Evolutionary conservation across 345 rosid species (phyloP), one percentile per base, ranked within the genome.

Genomic region (Euphorbia pulcherrima): DNA sequence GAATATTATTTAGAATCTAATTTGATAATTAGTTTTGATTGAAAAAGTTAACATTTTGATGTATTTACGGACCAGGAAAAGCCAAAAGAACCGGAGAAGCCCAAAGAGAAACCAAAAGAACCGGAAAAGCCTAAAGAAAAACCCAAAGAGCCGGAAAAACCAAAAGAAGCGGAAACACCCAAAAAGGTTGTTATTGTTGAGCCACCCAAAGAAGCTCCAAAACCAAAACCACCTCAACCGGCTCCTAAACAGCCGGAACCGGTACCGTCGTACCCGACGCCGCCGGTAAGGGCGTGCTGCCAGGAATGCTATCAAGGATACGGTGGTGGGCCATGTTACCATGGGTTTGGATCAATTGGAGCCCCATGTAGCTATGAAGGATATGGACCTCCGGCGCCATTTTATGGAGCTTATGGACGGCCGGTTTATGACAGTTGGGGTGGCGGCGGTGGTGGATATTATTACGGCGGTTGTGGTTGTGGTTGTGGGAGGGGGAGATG

Each of bases 391-490:
- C 47, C 62, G 26, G 47, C 70, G 0, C 55, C 61, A 20, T 68
- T 48, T 63, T 62, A 62, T 17, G 75, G 44, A 18, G 41, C 46
- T n/a, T 67, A 73, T 20, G 80, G 76, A 28, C 41, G 74, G 74
- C 81, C 83, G 37, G 76, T 68, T 27, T 67, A 76, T 24, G 70
- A 79, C 14, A 28, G 65, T 13, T 69, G 70, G 70, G 62, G 71
- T 6, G 65, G 76, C 1, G 74, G 52, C 28, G 54, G 63, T 28
- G 48, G 65, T 5, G 41, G 58, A 7, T 33, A 33, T 60, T n/a
- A 33, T 16, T 50, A 52, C 30, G 13, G 55, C 5, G 47, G 52
- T 24, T 51, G 64, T 35, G 72, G 26, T 23, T 44, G 55, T n/a
- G 67, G 67, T 24, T 63, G 67, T 3, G 44, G 17, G 26, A 37